Percentiles rank a stretch among this genome's conserved stretches.
phyloP scores from a whole-genome alignment of 1,139 yeast genomes.

The Suhomyces maxii region DNA sequence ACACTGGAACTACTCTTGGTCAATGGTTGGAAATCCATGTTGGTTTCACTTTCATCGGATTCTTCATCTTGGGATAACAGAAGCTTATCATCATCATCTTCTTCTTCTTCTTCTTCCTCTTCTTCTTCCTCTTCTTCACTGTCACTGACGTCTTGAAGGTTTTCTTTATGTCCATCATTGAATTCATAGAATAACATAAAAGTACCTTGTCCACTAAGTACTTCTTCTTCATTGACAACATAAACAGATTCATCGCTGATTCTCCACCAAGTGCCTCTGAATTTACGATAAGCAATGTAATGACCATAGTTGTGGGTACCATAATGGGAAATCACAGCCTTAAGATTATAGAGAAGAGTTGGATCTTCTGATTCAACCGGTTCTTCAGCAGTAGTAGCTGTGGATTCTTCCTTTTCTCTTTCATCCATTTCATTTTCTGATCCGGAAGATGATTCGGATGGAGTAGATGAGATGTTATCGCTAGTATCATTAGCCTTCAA shows the following conservation, averaged over 20 bases:
- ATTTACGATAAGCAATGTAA: conserved; percentile 80
- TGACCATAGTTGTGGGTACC: conserved; percentile 97
- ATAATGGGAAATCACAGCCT: conserved; percentile 85
- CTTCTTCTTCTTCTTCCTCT: conserved; percentile 22
- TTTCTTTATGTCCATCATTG: conserved; percentile 40
- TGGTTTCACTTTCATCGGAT: conserved; percentile 1
- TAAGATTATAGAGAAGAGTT: conserved; percentile 60
- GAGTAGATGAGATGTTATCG: conserved; percentile 1
- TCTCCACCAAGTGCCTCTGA: conserved; percentile 91
- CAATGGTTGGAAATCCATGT: conserved; percentile 3
- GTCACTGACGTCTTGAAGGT: conserved; percentile 32
- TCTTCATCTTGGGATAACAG: conserved; percentile 11
- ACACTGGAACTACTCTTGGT: conserved; percentile 3
- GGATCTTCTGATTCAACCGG: conserved; percentile 20
- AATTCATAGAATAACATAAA: conserved; percentile 88
- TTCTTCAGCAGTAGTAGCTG: conserved; percentile 1
- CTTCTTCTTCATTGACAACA: conserved; percentile 77
- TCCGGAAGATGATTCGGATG: conserved; percentile 3
- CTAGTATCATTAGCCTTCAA: not conserved
- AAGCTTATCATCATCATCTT: conserved; percentile 9
- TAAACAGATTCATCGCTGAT: conserved; percentile 87
- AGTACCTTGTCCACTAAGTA: conserved; percentile 78
- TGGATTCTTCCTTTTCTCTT: conserved; percentile 8
- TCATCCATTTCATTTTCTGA: conserved; percentile 3
- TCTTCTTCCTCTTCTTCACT: conserved; percentile 35